Base-by-base conservation (phyloP, 331 rosid genomes). In the Malus hybrid region DNA sequence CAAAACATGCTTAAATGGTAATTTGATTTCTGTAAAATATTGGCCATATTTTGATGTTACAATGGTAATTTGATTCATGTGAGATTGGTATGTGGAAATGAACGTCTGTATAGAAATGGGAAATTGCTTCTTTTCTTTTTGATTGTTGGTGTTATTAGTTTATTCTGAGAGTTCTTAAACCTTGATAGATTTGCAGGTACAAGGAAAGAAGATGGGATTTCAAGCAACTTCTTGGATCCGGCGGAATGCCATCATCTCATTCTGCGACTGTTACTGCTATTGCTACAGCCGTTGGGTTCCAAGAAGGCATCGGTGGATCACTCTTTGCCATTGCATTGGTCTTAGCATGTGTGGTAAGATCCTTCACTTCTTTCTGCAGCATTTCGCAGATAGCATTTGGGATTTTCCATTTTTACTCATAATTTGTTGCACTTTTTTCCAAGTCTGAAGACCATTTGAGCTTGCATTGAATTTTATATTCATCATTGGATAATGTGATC, bases 201-300 rank as follows among this genome's bases (percentile, higher is more conserved):
- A 92, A 84, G 81, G 97, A 94, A 83, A 90, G 82, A 80, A 79
- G 89, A 83, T 94, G 97, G 99, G 99, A 94, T 90, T 82, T 86
- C 28, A 94, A 92, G 86, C 86, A 80, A 76, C 88, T 94, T 12
- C 16, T 92, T 74, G 99, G 96, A 74, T 94, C 99, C n/a, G 99
- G 99, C 10, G 99, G 99, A 83, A 94, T 94, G 99, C 99, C 99
- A 12, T 94, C 99, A 2, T 94, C 99, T 64, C 99, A 94, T 94
- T 94, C 99, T 22, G 84, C 99, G 1, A 90, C 97, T 69, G 99
- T 94, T 10, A 87, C 96, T 71, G 96, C 99, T 85, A 93, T 94
- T 69, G 96, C 99, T 10, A 69, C 86, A 4, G 92, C 97, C 18
- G 71, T 92, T 79, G 99, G 97, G 31, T 82, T 92, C 77, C 97